phyloP scores from a whole-genome alignment of 2,329 filamentous ascomycete species.

The Plenodomus lindquistii region DNA sequence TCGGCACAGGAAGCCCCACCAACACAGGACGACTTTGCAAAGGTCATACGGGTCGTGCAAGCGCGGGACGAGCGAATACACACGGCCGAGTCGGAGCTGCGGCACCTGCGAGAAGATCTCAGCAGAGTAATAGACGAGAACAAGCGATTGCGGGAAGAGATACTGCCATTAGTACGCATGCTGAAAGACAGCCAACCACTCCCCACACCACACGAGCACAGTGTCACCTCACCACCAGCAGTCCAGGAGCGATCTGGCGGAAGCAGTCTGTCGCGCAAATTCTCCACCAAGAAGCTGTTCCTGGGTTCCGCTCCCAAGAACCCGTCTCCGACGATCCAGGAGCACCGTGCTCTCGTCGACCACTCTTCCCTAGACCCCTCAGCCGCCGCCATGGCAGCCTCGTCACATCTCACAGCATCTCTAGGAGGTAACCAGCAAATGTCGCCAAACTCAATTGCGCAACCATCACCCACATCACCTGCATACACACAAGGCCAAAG shows the following conservation, averaged over 20 bases:
- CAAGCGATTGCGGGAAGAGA: slow-evolving; percentile 83
- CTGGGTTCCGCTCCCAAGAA: slow-evolving; percentile 54
- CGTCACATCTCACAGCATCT: slow-evolving; percentile 55
- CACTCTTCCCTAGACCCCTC: slow-evolving; percentile 53
- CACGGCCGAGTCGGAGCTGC: slow-evolving; percentile 79
- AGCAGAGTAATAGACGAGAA: slow-evolving; percentile 73
- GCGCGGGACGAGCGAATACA: slow-evolving; percentile 89
- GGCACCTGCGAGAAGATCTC: slow-evolving; percentile 65
- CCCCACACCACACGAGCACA: slow-evolving; percentile 47
- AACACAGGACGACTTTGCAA: slow-evolving; percentile 89
- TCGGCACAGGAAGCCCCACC: slow-evolving; percentile 83
- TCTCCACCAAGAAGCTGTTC: slow-evolving; percentile 58
- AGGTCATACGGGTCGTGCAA: slow-evolving; percentile 85
- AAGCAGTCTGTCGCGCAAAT: slow-evolving; percentile 56
- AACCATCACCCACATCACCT: slow-evolving; percentile 55
- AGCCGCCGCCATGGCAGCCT: slow-evolving; percentile 55
- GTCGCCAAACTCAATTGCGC: slow-evolving; percentile 48
- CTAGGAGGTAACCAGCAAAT: slow-evolving; percentile 47
- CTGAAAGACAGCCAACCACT: slow-evolving; percentile 91
- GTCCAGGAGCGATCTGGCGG: slow-evolving; percentile 42
- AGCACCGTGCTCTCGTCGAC: slow-evolving; percentile 48
- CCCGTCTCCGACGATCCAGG: slow-evolving; percentile 55
- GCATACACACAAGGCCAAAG: slow-evolving; percentile 48
- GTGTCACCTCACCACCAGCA: slow-evolving; percentile 40
- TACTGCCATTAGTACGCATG: slow-evolving; percentile 85